Evolutionary conservation across 2,329 filamentous ascomycete species (phyloP).

Genomic region (Spiromastix sp.): DNA sequence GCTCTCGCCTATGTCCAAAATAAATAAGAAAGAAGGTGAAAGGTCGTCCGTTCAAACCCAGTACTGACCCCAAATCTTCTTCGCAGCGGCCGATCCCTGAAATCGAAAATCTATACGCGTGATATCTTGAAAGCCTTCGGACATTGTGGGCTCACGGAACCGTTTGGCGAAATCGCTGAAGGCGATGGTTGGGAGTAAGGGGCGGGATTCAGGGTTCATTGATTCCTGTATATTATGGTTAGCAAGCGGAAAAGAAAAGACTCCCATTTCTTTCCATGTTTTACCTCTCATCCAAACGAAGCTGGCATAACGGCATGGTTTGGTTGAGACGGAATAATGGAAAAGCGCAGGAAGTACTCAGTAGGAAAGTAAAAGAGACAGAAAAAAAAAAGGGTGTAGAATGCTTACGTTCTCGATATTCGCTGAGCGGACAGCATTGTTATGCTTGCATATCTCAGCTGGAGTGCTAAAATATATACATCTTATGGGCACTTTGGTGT

Average conservation of each 20-base stretch:
- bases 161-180: slow-evolving; percentile 66
- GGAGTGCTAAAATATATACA: slow-evolving; percentile 77
- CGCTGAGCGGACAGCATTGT: slow-evolving; percentile 70
- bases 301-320: too few species aligned
- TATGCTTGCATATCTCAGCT: slow-evolving; percentile 65
- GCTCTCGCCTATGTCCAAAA: background rate
- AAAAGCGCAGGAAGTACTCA: background rate
- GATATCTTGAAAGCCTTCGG: slow-evolving; percentile 80
- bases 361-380: background rate
- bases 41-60: slow-evolving; percentile 48
- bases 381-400: slow-evolving; percentile 3
- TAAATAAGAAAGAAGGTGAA: background rate
- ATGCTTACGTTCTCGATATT: slow-evolving; percentile 31
- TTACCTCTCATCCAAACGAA: too few species aligned
- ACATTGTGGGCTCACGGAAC: slow-evolving; percentile 58
- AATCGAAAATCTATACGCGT: slow-evolving; percentile 66
- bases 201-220: slow-evolving; percentile 75
- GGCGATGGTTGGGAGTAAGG: slow-evolving; percentile 64
- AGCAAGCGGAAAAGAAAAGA: too few species aligned
- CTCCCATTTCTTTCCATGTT: too few species aligned
- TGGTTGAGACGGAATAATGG: too few species aligned
- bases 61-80: slow-evolving; percentile 62
- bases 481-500: slow-evolving; percentile 62
- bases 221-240: slow-evolving; percentile 38
- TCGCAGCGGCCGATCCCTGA: slow-evolving; percentile 57